Evolutionary conservation across 345 rosid genomes (phyloP).

Genomic region (Gossypium raimondii): DNA sequence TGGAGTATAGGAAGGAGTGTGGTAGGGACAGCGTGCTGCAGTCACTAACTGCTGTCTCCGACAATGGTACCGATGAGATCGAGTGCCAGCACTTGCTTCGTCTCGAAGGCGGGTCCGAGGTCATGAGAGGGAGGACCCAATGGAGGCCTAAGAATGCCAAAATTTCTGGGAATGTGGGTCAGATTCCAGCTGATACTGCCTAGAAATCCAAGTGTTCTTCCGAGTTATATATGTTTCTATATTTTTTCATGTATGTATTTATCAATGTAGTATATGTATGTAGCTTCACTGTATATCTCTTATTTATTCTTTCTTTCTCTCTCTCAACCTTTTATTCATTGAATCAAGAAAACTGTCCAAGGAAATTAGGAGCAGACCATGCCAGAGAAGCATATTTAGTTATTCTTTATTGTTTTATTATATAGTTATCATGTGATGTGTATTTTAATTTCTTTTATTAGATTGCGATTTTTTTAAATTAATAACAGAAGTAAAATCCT

Average conservation of each 20-base stretch:
- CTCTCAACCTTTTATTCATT: not conserved
- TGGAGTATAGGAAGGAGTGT: slow-evolving; percentile 96
- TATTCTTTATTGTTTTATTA: not conserved
- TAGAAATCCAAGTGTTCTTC: slow-evolving; percentile 19
- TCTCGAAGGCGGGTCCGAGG: slow-evolving; percentile 74
- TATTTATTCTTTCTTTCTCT: not conserved
- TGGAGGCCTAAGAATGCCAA: slow-evolving; percentile 71
- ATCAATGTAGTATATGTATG: not conserved
- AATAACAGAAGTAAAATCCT: too few relatives aligned
- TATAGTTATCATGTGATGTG: not conserved
- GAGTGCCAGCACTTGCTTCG: slow-evolving; percentile 95
- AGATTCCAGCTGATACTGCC: slow-evolving; percentile 32
- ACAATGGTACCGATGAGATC: slow-evolving; percentile 33
- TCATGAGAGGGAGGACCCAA: slow-evolving; percentile 77
- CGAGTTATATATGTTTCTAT: slow-evolving; percentile 23
- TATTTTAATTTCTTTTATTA: too few relatives aligned
- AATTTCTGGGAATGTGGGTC: slow-evolving; percentile 30
- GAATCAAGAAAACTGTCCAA: not conserved
- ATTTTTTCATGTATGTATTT: not conserved
- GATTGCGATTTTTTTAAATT: too few relatives aligned
- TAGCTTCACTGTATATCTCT: slow-evolving; percentile 33
- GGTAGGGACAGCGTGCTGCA: slow-evolving; percentile 87
- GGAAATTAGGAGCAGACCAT: not conserved
- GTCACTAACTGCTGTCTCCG: slow-evolving; percentile 74
- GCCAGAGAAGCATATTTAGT: not conserved